Base-by-base conservation (phyloP, 177 flowering plant genomes). In the Vitis hybrid region DNA sequence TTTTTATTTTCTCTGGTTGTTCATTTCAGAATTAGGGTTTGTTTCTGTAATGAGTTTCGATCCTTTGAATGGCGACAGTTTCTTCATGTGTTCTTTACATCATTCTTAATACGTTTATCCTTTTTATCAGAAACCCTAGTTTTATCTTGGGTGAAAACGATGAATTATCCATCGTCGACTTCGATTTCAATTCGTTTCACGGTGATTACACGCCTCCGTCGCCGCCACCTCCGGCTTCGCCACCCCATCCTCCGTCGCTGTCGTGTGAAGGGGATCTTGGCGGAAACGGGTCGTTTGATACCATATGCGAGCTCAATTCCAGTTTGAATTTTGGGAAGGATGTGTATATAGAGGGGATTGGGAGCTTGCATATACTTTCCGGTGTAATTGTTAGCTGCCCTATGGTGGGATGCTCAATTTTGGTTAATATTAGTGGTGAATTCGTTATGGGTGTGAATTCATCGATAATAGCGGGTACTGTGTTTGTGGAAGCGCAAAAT, bases 201-300 rank as follows among this genome's bases (percentile, higher is more conserved):
- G 76, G 79, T 1, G 88, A 84, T 73, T 86, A 86, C 75, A 61
- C 84, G 10, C 88, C 91, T 4, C 89, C 93, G 1, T 56, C 89
- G 1, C 88, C 89, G 0, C 77, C 85, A 3, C 82, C 82, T 3
- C 85, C 86, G 2, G 65, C 86, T 2, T 76, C 85, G 10, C 80
- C 84, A 52, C 85, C 88, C 2, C 77, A 72, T 50, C 82, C 79
- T 1, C 83, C 89, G 15, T 66, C 88, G 14, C 19, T 78, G 1
- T 72, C 87, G 8, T 88, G 92, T 66, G 81, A 77, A 52, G 89
- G 65, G 2, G 80, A 85, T 70, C 76, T 90, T 12, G 69, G 76
- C 14, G 94, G 94, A 26, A 62, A 76, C 52, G 94, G 94, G 2
- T 82, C 91, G 5, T 56, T 90, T 10, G 72, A 84, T 51, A 79